These are phyloP conservation scores for Isabelozyma heimii DNA, from an alignment of 805 yeast genomes.

Conservation along the genomic window DNA sequence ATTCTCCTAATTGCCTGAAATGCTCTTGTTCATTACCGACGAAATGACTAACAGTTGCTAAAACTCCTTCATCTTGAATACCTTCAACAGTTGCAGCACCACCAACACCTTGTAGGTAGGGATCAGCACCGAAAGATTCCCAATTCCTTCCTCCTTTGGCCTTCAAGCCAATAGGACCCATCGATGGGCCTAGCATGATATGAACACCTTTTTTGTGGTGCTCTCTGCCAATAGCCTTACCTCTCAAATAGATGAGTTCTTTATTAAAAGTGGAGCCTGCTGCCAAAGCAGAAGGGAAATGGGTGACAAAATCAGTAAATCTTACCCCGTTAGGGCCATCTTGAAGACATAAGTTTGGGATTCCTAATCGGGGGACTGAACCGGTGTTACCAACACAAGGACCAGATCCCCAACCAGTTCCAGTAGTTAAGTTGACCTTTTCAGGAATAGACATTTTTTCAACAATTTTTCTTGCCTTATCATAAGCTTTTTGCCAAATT, in stretches of 20 bases:
- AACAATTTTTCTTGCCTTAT: slow-evolving; percentile 53
- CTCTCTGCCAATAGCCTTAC: slow-evolving; percentile 57
- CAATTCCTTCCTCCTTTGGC: slow-evolving; percentile 66
- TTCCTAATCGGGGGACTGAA: slow-evolving; percentile 50
- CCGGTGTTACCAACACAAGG: slow-evolving; percentile 65
- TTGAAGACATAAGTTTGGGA: slow-evolving; percentile 55
- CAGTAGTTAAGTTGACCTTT: slow-evolving; percentile 61
- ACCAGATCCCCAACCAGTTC: slow-evolving; percentile 63
- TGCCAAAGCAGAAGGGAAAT: slow-evolving; percentile 59
- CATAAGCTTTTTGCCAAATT: slow-evolving; percentile 58
- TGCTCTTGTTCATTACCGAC: slow-evolving; percentile 65
- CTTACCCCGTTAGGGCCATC: slow-evolving; percentile 65
- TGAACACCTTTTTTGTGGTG: slow-evolving; percentile 54
- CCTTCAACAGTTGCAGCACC: slow-evolving; percentile 55
- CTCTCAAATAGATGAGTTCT: slow-evolving; percentile 50
- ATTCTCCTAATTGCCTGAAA: slow-evolving; percentile 52
- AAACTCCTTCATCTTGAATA: slow-evolving; percentile 55
- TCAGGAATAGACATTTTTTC: slow-evolving; percentile 56
- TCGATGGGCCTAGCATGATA: slow-evolving; percentile 53
- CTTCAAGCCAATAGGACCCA: slow-evolving; percentile 60
- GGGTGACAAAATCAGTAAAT: slow-evolving; percentile 53
- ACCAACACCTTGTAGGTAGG: slow-evolving; percentile 55
- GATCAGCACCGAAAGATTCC: slow-evolving; percentile 65
- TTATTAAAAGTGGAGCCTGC: slow-evolving; percentile 57
- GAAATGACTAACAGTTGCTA: slow-evolving; percentile 55